phyloP scores from a whole-genome alignment of 169 alveolate species.

The Eimeria mitis region DNA sequence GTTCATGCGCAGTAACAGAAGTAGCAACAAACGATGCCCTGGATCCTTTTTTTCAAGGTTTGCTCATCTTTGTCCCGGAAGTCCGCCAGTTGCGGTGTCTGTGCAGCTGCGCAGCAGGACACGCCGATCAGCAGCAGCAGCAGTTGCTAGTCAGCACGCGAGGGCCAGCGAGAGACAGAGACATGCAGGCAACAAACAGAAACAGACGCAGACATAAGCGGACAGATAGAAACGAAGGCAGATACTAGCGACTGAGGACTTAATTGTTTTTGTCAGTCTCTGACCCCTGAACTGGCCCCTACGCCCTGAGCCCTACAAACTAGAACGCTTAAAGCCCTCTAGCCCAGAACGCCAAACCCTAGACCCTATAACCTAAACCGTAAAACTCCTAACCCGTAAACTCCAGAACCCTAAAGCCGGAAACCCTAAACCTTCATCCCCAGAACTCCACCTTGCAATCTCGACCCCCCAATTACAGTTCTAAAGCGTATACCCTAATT shows the following conservation, averaged over 20 bases:
- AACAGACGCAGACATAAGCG: neutral
- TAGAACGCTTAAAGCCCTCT: neutral
- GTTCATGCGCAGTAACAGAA: neutral
- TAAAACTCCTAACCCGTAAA: constrained; percentile 64
- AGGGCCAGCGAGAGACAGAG: neutral
- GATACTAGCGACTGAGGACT: constrained; percentile 29
- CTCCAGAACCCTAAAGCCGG: neutral
- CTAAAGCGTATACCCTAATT: neutral
- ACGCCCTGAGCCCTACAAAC: neutral
- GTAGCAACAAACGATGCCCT: neutral
- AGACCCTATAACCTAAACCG: constrained; percentile 85
- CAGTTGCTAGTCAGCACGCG: neutral
- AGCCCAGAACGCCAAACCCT: constrained; percentile 4
- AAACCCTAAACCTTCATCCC: constrained; percentile 3
- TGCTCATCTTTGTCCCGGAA: neutral
- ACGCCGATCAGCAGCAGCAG: neutral
- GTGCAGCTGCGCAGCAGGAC: neutral
- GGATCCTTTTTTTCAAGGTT: neutral
- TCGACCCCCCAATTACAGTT: neutral
- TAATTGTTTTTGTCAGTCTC: no score
- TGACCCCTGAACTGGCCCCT: constrained; percentile 3
- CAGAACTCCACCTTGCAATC: neutral
- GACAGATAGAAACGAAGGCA: neutral
- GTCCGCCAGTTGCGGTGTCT: neutral
- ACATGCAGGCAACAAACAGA: neutral